A percentile compares a stretch with the other conserved stretches of the same genome.
These are phyloP conservation scores for Corymbia calophylla DNA, from an alignment of 441 rosid genomes.

Conservation along the genomic window DNA sequence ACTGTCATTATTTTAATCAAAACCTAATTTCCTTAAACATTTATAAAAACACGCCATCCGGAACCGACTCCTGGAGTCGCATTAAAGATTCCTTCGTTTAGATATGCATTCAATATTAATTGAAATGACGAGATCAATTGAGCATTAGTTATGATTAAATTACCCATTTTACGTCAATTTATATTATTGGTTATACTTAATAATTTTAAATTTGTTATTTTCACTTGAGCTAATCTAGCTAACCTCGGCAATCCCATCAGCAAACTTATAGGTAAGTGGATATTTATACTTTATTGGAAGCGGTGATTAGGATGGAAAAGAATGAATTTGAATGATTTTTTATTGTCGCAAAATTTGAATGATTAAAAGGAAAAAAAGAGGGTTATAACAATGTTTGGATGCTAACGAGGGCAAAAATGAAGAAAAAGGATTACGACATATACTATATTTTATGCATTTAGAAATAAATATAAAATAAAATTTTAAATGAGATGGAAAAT, in stretches of 20 bases:
- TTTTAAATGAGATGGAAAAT: not conserved
- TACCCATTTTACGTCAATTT: not conserved
- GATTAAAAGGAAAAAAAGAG: not conserved
- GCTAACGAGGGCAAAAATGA: not conserved
- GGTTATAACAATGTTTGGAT: not conserved
- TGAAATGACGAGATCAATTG: not conserved
- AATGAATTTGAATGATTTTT: not conserved
- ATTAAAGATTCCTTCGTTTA: not conserved
- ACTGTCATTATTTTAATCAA: not conserved
- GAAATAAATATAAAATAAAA: not conserved
- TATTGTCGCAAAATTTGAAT: not conserved
- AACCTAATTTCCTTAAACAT: not conserved
- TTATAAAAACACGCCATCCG: not conserved
- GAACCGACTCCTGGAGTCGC: not conserved
- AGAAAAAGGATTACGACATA: not conserved
- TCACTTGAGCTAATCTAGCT: not conserved
- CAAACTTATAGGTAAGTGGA: not conserved
- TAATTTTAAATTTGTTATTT: not conserved
- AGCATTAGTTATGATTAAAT: not conserved
- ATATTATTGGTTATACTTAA: not conserved
- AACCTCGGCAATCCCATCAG: not conserved
- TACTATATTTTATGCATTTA: not conserved
- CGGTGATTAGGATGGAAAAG: not conserved
- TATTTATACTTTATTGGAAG: not conserved
- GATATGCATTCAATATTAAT: not conserved